Evolutionary conservation across 2,329 filamentous ascomycete genomes (phyloP), one percentile per base, ranked within the genome.

Genomic region (Nothophaeocryptopus gaeumannii): DNA sequence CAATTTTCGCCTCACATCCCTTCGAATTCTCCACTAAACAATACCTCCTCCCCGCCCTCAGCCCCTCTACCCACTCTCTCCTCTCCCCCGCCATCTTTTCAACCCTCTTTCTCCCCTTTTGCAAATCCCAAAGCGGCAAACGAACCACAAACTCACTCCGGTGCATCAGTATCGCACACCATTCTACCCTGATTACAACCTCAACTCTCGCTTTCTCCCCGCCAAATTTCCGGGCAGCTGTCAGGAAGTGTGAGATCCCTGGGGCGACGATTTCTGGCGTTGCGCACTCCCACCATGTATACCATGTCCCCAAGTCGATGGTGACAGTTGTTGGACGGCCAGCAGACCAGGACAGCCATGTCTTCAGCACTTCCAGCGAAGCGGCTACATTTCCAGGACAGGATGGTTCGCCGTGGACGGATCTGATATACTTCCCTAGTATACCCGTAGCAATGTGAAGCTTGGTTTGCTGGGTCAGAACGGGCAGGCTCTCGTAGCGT

Each of bases 201-300:
- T 37, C 41, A 15, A 47, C 32, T 29, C 31, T 33, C 29, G 38
- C 38, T 15, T 33, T 47, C 2, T 13, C 11, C 5, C 4, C 12
- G 11, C 5, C 11, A 7, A 10, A 26, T 7, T 7, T 26, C 20
- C 20, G 20, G 4, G 20, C 31, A 5, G 40, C 30, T 16, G 31
- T 12, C 20, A 39, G n/a, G 20, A 46, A 14, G 11, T 8, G 32
- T 15, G 32, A n/a, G 26, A 47, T 32, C 10, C 15, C 36, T 7
- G 36, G 11, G 9, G 29, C 44, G 12, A 47, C 29, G 7, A 47
- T 26, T 15, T 34, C 36, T 2, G 44, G 26, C 16, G 26, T 47
- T 26, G 44, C 36, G 31, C 30, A 33, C 29, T 47, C 44, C 44
- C 44, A 47, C 44, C 44, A 47, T 26, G 44, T 34, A 29, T 39